phyloP scores from a whole-genome alignment of 192 early-diverging fungal genomes.

The Coemansia sp. region DNA sequence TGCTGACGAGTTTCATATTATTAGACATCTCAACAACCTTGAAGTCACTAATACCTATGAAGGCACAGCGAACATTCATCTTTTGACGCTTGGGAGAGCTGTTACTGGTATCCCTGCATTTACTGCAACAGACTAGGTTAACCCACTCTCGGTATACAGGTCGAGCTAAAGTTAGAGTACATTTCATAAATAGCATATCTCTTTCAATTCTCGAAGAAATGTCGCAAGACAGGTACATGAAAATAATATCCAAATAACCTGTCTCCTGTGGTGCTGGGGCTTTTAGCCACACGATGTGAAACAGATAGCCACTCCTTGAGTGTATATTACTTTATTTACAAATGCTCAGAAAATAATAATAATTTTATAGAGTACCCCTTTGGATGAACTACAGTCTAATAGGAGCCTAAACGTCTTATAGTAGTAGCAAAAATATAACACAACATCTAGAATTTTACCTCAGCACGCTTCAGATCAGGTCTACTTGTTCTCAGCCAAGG shows the following conservation, averaged over 20 bases:
- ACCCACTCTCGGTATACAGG: neutral
- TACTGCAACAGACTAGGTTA: conserved; percentile 26
- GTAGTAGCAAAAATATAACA: too few species aligned
- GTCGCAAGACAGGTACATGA: neutral
- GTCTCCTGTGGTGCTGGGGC: too few species aligned
- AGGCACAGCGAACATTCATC: conserved; percentile 94
- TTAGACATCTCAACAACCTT: conserved; percentile 89
- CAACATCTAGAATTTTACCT: too few species aligned
- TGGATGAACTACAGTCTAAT: too few species aligned
- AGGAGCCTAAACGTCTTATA: too few species aligned
- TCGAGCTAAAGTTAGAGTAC: neutral
- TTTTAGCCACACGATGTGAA: too few species aligned
- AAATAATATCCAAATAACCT: neutral
- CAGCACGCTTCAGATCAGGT: too few species aligned
- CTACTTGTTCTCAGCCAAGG: too few species aligned
- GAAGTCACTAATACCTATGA: conserved; percentile 96
- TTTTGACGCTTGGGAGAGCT: conserved; percentile 87
- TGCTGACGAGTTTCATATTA: conserved; percentile 94
- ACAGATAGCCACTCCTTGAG: too few species aligned
- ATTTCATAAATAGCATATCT: neutral
- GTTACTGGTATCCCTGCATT: conserved; percentile 90
- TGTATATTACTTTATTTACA: too few species aligned
- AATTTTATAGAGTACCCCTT: too few species aligned
- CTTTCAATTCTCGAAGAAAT: conserved; percentile 1
- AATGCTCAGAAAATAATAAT: too few species aligned